Evolutionary conservation across 179 eudicot genomes (phyloP).

Genomic region (Silene vulgaris): DNA sequence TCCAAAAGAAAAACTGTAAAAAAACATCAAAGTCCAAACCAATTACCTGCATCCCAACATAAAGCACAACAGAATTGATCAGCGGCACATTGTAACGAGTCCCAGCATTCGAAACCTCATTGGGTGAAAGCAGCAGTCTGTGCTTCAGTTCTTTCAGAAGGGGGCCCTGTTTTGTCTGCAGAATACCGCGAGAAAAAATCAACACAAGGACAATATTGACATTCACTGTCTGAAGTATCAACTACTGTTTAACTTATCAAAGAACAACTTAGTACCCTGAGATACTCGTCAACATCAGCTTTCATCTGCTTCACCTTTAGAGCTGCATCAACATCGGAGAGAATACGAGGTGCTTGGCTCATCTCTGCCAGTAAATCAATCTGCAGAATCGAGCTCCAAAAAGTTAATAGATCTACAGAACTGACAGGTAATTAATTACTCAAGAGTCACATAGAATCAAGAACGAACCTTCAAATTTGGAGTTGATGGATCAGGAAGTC

Average conservation of each 20-base stretch:
- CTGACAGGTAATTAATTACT: not conserved
- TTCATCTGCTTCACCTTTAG: slow-evolving; percentile 82
- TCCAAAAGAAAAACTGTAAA: too few relatives aligned
- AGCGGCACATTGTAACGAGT: slow-evolving; percentile 86
- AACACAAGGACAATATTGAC: not conserved
- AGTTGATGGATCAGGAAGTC: slow-evolving; percentile 95
- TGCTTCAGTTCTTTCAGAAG: slow-evolving; percentile 71
- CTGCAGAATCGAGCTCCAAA: slow-evolving; percentile 29
- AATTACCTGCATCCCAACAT: slow-evolving; percentile 83
- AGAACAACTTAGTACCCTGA: slow-evolving; percentile 51
- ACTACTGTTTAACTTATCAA: not conserved
- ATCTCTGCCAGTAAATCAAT: slow-evolving; percentile 88
- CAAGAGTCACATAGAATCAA: not conserved
- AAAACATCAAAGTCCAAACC: not conserved
- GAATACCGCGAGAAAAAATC: slow-evolving; percentile 15
- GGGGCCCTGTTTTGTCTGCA: slow-evolving; percentile 65
- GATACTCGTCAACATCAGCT: slow-evolving; percentile 81
- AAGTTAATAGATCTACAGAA: not conserved
- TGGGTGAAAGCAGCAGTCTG: slow-evolving; percentile 61
- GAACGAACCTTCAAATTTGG: slow-evolving; percentile 76
- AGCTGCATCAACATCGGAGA: slow-evolving; percentile 82
- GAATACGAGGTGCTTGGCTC: slow-evolving; percentile 80
- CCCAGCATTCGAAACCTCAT: slow-evolving; percentile 64
- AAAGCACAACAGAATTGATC: slow-evolving; percentile 85
- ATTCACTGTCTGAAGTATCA: not conserved